Percentiles rank a stretch among this genome's conserved stretches.
Conservation (phyloP, 2,329 filamentous ascomycete genomes). For the Trichoderma arundinaceum region DNA sequence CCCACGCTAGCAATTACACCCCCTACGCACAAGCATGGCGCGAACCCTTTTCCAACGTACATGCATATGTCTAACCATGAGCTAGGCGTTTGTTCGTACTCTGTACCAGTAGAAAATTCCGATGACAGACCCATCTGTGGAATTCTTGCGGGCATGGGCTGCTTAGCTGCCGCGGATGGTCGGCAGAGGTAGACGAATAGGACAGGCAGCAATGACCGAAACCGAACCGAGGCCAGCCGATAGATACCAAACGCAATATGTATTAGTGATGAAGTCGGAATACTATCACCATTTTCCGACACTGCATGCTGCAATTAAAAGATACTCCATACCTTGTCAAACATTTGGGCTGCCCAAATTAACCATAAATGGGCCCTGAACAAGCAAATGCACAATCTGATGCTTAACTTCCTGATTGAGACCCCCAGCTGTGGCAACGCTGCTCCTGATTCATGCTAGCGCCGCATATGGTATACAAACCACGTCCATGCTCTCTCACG, state of each 20-base stretch:
- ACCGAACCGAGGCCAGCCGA: too few species aligned
- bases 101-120: too few species aligned
- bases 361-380: constrained; percentile 2
- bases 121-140: not conserved
- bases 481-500: not conserved
- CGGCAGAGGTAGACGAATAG: too few species aligned
- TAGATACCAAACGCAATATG: too few species aligned
- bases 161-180: not conserved
- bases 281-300: too few species aligned
- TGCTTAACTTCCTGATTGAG: constrained; percentile 17
- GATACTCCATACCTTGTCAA: too few species aligned
- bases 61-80: not conserved
- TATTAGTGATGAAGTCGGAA: too few species aligned
- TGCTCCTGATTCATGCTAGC: constrained; percentile 2
- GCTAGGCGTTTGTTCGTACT: too few species aligned
- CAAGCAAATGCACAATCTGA: constrained; percentile 10
- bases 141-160: not conserved
- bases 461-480: not conserved
- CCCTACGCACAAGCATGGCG: not conserved
- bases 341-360: not conserved
- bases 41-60: constrained; percentile 1
- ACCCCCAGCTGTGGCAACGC: not conserved
- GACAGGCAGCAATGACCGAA: too few species aligned
- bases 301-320: too few species aligned
- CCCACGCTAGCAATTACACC: not conserved